Evolutionary conservation across 2,329 filamentous ascomycete species (phyloP), one percentile per base, ranked within the genome.

Genomic region (Huntiella abstrusa): DNA sequence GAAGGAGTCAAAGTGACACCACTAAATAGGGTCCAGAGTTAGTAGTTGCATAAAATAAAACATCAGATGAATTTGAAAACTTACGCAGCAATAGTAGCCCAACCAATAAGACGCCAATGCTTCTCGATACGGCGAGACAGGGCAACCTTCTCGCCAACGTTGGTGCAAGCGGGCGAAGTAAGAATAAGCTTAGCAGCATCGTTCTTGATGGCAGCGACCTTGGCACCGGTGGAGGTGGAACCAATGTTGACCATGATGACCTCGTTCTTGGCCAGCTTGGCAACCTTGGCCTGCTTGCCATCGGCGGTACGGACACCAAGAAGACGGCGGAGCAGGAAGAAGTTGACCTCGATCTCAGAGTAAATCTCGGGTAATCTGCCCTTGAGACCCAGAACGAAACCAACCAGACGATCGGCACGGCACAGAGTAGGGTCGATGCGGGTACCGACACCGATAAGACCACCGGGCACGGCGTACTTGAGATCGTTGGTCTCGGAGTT

Each of bases 171-270:
- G 39, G 87, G 87, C 60, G 78, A 88, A 51, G 87, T 96, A 56
- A 98, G 70, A 50, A 84, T 80, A 54, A 98, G 73, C 70, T 95
- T 95, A 49, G 91, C 91, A 49, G 87, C 88, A 73, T 98, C 91
- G 59, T 88, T 87, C 75, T 91, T 95, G 60, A 96, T 92, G 57
- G 85, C 88, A 49, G 91, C 76, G 46, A 98, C 85, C 76, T 96
- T 98, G 55, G 91, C 91, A 64, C 91, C 91, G 11, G 88, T 95
- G 41, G 91, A 92, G 7, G 88, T 96, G 34, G 85, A 94, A 52
- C 91, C 91, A 60, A 98, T 98, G 71, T 98, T 98, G 54, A 98
- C 91, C 91, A 98, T 96, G 65, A 98, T 80, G 58, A 96, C 86
- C 65, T 98, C 91, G 67, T 94, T 95, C 78, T 96, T 98, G 49